Conservation (phyloP, 768 basidiomycete genomes). For the Lactifluus rugatus region DNA sequence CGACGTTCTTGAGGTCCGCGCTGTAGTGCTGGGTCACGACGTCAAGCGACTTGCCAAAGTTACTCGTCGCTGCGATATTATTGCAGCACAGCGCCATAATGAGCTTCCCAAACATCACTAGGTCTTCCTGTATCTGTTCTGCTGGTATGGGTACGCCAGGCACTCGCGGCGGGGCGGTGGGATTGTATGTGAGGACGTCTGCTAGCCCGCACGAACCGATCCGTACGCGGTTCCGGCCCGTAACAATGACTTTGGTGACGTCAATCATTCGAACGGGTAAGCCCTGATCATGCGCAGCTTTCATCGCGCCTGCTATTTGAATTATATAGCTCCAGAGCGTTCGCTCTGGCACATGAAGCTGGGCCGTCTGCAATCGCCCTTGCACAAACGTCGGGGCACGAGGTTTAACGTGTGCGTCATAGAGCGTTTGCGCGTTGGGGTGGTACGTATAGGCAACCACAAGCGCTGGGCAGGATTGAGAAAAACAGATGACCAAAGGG, state of each 20-base stretch:
- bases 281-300: conserved; percentile 72
- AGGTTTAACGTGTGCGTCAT: conserved; percentile 63
- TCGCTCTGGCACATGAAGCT: conserved; percentile 51
- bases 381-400: conserved; percentile 33
- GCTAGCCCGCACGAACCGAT: conserved; percentile 79
- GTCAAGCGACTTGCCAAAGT: conserved; percentile 65
- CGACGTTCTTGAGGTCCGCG: conserved; percentile 70
- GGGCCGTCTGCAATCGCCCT: conserved; percentile 30
- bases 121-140: conserved; percentile 74
- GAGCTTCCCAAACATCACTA: conserved; percentile 77
- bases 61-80: conserved; percentile 49
- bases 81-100: conserved; percentile 71
- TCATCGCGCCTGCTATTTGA: conserved; percentile 83
- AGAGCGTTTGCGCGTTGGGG: conserved; percentile 73
- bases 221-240: conserved; percentile 84
- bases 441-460: conserved; percentile 89
- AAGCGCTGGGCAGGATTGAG: conserved; percentile 46
- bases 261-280: conserved; percentile 78
- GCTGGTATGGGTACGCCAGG: conserved; percentile 19
- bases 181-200: conserved; percentile 75
- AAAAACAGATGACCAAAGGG: conserved; percentile 12
- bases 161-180: conserved; percentile 19
- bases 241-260: conserved; percentile 76
- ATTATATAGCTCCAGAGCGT: conserved; percentile 89
- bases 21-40: conserved; percentile 64